Base-by-base conservation (phyloP, 2,329 filamentous ascomycete species). In the Pseudopyrenochaeta lycopersici region DNA sequence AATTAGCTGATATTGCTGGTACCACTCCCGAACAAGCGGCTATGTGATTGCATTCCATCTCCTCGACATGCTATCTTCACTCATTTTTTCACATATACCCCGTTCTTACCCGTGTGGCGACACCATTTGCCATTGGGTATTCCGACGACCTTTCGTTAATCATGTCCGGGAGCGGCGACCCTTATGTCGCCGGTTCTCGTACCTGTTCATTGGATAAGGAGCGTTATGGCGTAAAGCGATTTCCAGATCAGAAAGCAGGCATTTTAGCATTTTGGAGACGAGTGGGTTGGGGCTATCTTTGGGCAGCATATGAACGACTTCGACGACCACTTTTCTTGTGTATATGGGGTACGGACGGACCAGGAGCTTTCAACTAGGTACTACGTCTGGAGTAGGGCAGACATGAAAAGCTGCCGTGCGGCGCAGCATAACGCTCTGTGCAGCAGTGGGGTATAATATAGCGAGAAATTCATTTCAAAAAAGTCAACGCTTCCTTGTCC, bases 21-120 rank as follows among this genome's bases (percentile, higher is more conserved):
- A 33, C 46, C 38, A 12, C 49, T 39, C 20, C 45, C 10, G 20
- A 52, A n/a, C 58, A 52, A 56, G 44, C 52, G 46, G 32, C 52
- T 32, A 46, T 30, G 15, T 38, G 38, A 17, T 20, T 33, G 17
- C 7, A 15, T 23, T 32, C 12, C 18, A 17, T 21, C 27, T 18
- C 32, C 30, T 21, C 30, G 30, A 21, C 29, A 17, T 20, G 41
- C 15, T 9, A 2, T 12, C 41, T 44, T 49, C 29, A 31, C n/a
- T 29, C 42, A 30, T 23, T 49, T 57, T 48, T 57, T 54, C 31
- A 62, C 45, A 62, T 62, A 62, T 62, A 62, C 59, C 58, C 53
- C 47, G 18, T 55, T 49, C 44, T 54, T 49, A 39, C 31, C 35
- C 48, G 44, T 40, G 30, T 44, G 33, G 49, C 42, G 32, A 46